These are phyloP conservation scores for Luvunga scandens DNA, from an alignment of 345 rosid species.

Conservation along the genomic window DNA sequence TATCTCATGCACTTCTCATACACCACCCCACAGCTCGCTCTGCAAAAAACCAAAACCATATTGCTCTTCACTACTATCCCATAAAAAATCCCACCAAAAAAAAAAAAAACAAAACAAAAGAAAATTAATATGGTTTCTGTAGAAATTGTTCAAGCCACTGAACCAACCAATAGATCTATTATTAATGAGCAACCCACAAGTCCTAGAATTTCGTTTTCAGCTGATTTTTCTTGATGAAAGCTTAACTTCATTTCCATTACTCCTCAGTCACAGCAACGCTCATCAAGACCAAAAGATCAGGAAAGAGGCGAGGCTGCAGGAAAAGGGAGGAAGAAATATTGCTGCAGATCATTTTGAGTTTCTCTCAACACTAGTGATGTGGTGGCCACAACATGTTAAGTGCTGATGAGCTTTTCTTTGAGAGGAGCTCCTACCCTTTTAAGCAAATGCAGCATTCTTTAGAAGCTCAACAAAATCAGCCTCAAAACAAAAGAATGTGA, in stretches of 20 bases:
- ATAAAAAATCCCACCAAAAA: neutral
- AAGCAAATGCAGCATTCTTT: slow-evolving; percentile 68
- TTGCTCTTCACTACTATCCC: neutral
- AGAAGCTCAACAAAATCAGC: slow-evolving; percentile 57
- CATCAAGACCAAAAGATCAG: slow-evolving; percentile 11
- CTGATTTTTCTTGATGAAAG: slow-evolving; percentile 64
- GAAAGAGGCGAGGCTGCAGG: slow-evolving; percentile 26
- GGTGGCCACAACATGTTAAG: slow-evolving; percentile 53
- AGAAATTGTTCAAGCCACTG: slow-evolving; percentile 33
- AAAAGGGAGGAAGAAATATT: slow-evolving; percentile 21
- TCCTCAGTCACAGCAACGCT: slow-evolving; percentile 30
- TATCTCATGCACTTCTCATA: slow-evolving; percentile 18
- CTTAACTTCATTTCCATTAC: slow-evolving; percentile 63
- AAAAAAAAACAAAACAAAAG: neutral
- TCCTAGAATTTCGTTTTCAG: slow-evolving; percentile 84
- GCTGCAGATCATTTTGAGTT: slow-evolving; percentile 67
- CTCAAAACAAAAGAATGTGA: slow-evolving; percentile 35
- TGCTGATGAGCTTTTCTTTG: slow-evolving; percentile 88
- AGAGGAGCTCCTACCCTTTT: slow-evolving; percentile 84
- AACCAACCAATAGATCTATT: slow-evolving; percentile 33
- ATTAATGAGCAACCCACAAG: slow-evolving; percentile 43
- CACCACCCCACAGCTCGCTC: neutral
- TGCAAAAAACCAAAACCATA: neutral
- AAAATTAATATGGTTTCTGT: slow-evolving; percentile 47
- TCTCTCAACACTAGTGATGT: slow-evolving; percentile 34